Evolutionary conservation across 2,329 filamentous ascomycete species (phyloP), one percentile per base, ranked within the genome.

Genomic region (Claviceps africana): DNA sequence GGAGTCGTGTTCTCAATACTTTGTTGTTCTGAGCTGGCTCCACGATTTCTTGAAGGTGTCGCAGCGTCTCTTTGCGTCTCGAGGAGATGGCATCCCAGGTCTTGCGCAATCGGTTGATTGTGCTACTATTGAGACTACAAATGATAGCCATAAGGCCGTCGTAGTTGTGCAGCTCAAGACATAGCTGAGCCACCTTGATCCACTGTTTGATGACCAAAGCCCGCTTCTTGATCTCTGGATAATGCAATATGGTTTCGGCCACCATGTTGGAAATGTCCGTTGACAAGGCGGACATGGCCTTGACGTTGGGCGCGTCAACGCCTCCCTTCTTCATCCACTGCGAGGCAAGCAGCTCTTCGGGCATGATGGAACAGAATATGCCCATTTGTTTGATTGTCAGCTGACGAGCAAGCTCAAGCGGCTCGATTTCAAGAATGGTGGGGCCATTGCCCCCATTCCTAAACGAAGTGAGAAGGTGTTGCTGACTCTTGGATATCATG

Each of bases 121-220:
- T 91, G 17, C 90, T 95, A 53, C 86, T 90, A 68, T 95, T 95
- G 48, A 98, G 71, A 10, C 87, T 90, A 72, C 90, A 96, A 61
- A 95, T 88, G 60, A 98, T 95, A 8, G 93, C 89, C 89, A 97
- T 96, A 11, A 98, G 72, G 0, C 88, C 88, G 63, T 98, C 91
- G 61, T 96, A 98, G 70, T 98, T 98, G 71, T 93, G 85, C 28
- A 97, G 77, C 62, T 93, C 87, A 5, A 94, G 73, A 58, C 88
- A 95, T 61, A 86, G 87, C 60, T 85, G 78, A 1, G 88, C 88
- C 59, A 97, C 83, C 74, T 97, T 98, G 65, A 96, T 87, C 93
- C 93, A 98, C 60, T 97, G 90, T 72, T 98, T 97, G 71, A 98
- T 93, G 50, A 89, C 81, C 1, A 79, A 72, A 1, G 93, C 91